Evolutionary conservation across 1,284 basidiomycete species (phyloP).

Genomic region (Anthracocystis panici-leucophaei): DNA sequence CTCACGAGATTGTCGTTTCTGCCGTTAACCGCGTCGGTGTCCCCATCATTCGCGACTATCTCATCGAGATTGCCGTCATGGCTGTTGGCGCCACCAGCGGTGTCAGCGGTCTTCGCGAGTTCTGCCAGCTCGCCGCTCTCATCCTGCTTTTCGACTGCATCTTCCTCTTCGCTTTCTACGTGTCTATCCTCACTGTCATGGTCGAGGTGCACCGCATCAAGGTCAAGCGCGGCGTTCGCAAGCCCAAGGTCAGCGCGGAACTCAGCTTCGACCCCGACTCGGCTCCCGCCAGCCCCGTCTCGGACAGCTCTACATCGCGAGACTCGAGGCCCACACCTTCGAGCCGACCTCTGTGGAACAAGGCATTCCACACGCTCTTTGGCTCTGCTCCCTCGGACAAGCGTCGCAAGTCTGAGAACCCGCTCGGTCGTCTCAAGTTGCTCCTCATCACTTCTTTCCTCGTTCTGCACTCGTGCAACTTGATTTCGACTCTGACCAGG

Average conservation of each 20-base stretch:
- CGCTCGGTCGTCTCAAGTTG: conserved; percentile 89
- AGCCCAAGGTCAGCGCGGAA: conserved; percentile 57
- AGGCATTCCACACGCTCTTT: conserved; percentile 52
- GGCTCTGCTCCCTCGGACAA: conserved; percentile 74
- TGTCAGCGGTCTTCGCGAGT: conserved; percentile 90
- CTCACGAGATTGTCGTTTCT: conserved; percentile 84
- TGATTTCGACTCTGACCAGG: conserved; percentile 89
- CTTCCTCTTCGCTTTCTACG: conserved; percentile 89
- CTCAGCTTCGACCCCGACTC: conserved; percentile 64
- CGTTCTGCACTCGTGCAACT: conserved; percentile 76
- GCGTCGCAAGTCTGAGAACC: conserved; percentile 75
- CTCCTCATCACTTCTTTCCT: conserved; percentile 76
- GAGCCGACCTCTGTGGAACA: conserved; percentile 54
- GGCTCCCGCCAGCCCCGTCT: conserved; percentile 48
- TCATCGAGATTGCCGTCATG: conserved; percentile 89
- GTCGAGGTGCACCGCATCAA: conserved; percentile 81
- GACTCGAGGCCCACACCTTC: conserved; percentile 41
- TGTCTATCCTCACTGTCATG: conserved; percentile 90
- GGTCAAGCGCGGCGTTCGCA: conserved; percentile 72
- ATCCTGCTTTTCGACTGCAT: conserved; percentile 87
- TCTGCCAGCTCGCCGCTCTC: conserved; percentile 91
- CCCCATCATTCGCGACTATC: conserved; percentile 90
- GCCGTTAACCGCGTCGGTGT: conserved; percentile 83
- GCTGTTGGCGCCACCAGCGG: conserved; percentile 86
- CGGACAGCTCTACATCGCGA: conserved; percentile 45